Base-by-base conservation (phyloP, 2,329 filamentous ascomycete genomes). In the Clarireedia paspali region DNA sequence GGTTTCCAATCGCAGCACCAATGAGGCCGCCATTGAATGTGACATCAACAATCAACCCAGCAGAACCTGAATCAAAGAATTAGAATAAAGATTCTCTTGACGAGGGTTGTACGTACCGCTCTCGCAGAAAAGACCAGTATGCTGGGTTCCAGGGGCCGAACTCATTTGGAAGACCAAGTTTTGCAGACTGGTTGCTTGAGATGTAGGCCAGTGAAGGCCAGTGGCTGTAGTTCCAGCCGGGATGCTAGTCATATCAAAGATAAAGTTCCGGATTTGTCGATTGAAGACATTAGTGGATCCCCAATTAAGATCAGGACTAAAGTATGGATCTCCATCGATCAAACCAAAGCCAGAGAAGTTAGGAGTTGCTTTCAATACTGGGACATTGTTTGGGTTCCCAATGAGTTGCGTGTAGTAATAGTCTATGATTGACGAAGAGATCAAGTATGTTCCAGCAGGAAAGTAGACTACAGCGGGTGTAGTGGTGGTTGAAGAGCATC, bases 241-340 rank as follows among this genome's bases (percentile, higher is more conserved):
- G 3, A 64, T 54, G 15, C 44, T 47, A 12, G 71, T 74, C 47
- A 75, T 72, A 67, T 91, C 88, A 65, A 88, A 73, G 53, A 83
- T 72, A 49, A 88, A 74, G 63, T 88, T 88, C 7, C 82, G 74
- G 55, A 88, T 76, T 62, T 83, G 80, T 44, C 83, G 75, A 65
- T 76, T 83, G 68, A 88, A 88, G 6, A 84, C 79, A 62, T 81
- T 83, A 69, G 89, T 85, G 72, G 89, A 89, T 65, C 82, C 83
- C 72, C 83, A 88, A 81, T 83, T 87, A 74, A 88, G 88, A 60
- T 70, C 73, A 40, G 86, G 85, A 85, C 75, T 73, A 39, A 80
- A 70, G 71, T 96, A 96, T 0, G 90, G 90, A 66, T 96, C 85
- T 2, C 88, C 79, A 68, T 96, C 91, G 61, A 97, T 87, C 48